These are phyloP conservation scores for Triticum turgidum DNA, from an alignment of 176 grass and related monocot species.

Conservation along the genomic window DNA sequence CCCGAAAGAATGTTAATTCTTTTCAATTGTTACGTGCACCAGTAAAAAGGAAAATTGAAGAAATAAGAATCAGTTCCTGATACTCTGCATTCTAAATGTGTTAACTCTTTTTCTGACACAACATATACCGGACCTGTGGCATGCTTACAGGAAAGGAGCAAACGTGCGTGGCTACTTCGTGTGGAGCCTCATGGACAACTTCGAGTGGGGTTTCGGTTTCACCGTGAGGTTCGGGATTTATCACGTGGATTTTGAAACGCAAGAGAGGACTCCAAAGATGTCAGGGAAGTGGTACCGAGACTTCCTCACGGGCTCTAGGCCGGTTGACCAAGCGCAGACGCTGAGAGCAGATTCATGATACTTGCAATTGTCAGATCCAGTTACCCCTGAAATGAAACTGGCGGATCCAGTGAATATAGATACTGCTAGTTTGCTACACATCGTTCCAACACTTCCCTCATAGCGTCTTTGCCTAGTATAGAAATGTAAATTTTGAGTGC, in stretches of 20 bases:
- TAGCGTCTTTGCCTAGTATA: too few species aligned
- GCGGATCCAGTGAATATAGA: too few species aligned
- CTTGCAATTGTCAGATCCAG: not conserved
- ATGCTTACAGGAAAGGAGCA: constrained; percentile 49
- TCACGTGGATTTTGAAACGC: constrained; percentile 48
- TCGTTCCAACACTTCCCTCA: too few species aligned
- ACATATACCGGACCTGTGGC: not conserved
- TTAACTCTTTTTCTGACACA: not conserved
- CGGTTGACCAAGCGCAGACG: not conserved
- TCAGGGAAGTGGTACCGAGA: constrained; percentile 49
- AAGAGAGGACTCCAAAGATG: constrained; percentile 42
- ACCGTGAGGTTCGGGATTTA: constrained; percentile 41
- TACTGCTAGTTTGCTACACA: too few species aligned
- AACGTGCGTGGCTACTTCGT: constrained; percentile 57
- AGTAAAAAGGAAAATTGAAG: too few species aligned
- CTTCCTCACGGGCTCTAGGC: constrained; percentile 34
- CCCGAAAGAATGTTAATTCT: too few species aligned
- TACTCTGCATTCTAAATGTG: too few species aligned
- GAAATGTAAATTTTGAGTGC: too few species aligned
- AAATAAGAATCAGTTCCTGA: too few species aligned
- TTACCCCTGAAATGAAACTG: not conserved
- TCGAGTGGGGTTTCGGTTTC: constrained; percentile 55
- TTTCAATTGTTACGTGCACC: too few species aligned
- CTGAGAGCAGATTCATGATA: not conserved
- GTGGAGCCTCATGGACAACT: constrained; percentile 62